Percentiles rank a stretch among this genome's conserved stretches.
Evolutionary conservation across 2,329 filamentous ascomycete species (phyloP).

Genomic region (Pseudopyricularia cyperi): DNA sequence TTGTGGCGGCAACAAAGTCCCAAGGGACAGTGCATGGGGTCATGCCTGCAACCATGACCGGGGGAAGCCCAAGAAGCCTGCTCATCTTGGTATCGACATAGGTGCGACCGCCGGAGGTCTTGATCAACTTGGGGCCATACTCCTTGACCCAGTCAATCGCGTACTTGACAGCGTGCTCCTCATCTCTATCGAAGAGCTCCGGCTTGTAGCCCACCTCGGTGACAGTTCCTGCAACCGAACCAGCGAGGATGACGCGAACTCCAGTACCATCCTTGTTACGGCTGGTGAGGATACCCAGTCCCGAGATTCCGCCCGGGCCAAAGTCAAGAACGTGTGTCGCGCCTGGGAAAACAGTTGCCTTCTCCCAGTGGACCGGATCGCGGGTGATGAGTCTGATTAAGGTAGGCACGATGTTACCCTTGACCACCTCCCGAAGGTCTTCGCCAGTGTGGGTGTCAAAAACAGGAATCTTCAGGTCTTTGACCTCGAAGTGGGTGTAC

Average conservation of each 20-base stretch:
- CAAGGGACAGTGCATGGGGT: constrained; percentile 79
- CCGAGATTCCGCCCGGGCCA: constrained; percentile 91
- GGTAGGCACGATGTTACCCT: constrained; percentile 71
- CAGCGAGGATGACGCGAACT: constrained; percentile 89
- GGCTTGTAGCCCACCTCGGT: constrained; percentile 94
- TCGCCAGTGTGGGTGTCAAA: constrained; percentile 83
- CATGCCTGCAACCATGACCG: constrained; percentile 88
- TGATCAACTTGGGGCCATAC: constrained; percentile 82
- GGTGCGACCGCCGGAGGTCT: constrained; percentile 76
- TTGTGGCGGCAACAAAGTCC: constrained; percentile 85
- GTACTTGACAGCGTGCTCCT: constrained; percentile 87
- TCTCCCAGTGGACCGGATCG: constrained; percentile 92
- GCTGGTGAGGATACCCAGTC: constrained; percentile 89
- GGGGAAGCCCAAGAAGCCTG: constrained; percentile 69
- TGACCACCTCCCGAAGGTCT: constrained; percentile 59
- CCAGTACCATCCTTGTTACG: constrained; percentile 98
- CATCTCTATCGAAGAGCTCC: constrained; percentile 92
- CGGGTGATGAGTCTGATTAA: constrained; percentile 88
- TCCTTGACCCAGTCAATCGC: constrained; percentile 97
- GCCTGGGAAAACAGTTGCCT: constrained; percentile 76
- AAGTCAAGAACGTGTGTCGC: constrained; percentile 96
- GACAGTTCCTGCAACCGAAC: constrained; percentile 82
- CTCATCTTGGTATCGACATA: constrained; percentile 97
- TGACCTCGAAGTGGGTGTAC: constrained; percentile 61
- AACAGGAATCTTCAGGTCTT: constrained; percentile 68